phyloP scores from a whole-genome alignment of 768 basidiomycete species.

The Panaeolus papilionaceus region DNA sequence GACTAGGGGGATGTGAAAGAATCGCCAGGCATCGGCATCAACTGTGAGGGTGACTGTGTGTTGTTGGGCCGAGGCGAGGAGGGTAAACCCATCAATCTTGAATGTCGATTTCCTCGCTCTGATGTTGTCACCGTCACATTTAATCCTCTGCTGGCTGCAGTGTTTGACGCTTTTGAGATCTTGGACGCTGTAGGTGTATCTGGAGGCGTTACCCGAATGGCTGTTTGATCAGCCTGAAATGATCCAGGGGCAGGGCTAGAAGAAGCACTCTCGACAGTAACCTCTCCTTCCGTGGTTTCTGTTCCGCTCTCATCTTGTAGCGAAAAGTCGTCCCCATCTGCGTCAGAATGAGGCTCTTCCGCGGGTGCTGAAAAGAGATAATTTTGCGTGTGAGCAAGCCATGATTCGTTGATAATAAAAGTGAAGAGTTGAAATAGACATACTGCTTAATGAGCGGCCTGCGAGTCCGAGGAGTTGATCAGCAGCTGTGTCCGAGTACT shows the following conservation, averaged over 20 bases:
- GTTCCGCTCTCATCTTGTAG: conserved; percentile 77
- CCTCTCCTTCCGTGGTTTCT: conserved; percentile 69
- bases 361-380: conserved; percentile 41
- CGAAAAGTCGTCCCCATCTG: conserved; percentile 71
- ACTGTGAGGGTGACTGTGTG: conserved; percentile 44
- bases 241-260: conserved; percentile 44
- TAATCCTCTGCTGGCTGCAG: conserved; percentile 74
- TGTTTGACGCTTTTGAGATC: conserved; percentile 58
- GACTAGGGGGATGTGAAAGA: conserved; percentile 26
- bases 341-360: conserved; percentile 63
- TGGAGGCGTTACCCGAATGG: conserved; percentile 43
- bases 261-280: conserved; percentile 53
- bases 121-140: conserved; percentile 60
- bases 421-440: conserved; percentile 32
- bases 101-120: conserved; percentile 67
- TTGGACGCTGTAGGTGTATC: conserved; percentile 52
- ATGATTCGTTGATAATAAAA: conserved; percentile 24
- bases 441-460: conserved; percentile 73
- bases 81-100: conserved; percentile 70
- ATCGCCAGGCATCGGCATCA: conserved; percentile 30
- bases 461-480: conserved; percentile 81
- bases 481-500: conserved; percentile 83
- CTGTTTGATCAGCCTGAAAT: conserved; percentile 29
- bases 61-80: conserved; percentile 51
- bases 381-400: conserved; percentile 23